phyloP scores from a whole-genome alignment of 2,329 filamentous ascomycete genomes.

The Talaromyces sp. region DNA sequence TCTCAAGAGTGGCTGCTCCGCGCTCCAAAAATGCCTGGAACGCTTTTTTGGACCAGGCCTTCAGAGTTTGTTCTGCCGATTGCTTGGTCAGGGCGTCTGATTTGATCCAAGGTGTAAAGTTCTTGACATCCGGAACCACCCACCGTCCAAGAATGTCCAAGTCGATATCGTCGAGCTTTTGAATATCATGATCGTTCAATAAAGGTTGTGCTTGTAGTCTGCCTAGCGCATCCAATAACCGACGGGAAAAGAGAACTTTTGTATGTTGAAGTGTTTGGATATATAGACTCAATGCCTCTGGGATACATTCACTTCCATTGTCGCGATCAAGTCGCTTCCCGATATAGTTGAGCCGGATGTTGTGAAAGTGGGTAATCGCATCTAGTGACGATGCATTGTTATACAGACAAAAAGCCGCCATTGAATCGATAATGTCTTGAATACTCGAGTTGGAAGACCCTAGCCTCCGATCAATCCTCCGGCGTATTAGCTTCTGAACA shows the following conservation, averaged over 20 bases:
- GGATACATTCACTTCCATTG: slow-evolving; percentile 52
- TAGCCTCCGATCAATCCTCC: slow-evolving; percentile 58
- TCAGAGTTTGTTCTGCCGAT: slow-evolving; percentile 59
- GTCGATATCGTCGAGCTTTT: slow-evolving; percentile 64
- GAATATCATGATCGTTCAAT: slow-evolving; percentile 66
- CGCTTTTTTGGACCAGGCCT: slow-evolving; percentile 61
- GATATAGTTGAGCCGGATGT: slow-evolving; percentile 68
- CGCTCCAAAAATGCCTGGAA: slow-evolving; percentile 58
- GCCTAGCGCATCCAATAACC: slow-evolving; percentile 65
- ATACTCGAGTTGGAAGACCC: slow-evolving; percentile 43
- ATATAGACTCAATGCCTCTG: slow-evolving; percentile 68
- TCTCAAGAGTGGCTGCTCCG: slow-evolving; percentile 37
- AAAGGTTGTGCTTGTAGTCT: slow-evolving; percentile 68
- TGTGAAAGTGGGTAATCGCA: slow-evolving; percentile 73
- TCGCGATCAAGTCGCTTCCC: slow-evolving; percentile 56
- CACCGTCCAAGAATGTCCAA: slow-evolving; percentile 75
- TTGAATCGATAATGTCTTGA: slow-evolving; percentile 61
- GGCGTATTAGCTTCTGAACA: slow-evolving; percentile 62
- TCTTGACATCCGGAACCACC: slow-evolving; percentile 77
- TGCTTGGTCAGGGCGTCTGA: slow-evolving; percentile 69
- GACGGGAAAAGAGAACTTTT: slow-evolving; percentile 69
- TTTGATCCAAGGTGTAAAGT: slow-evolving; percentile 82
- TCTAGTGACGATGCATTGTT: slow-evolving; percentile 77
- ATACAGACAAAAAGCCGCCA: slow-evolving; percentile 78
- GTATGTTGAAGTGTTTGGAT: slow-evolving; percentile 74